Evolutionary conservation across 768 basidiomycete genomes (phyloP).

Genomic region (Hygrophorus pudorinus): DNA sequence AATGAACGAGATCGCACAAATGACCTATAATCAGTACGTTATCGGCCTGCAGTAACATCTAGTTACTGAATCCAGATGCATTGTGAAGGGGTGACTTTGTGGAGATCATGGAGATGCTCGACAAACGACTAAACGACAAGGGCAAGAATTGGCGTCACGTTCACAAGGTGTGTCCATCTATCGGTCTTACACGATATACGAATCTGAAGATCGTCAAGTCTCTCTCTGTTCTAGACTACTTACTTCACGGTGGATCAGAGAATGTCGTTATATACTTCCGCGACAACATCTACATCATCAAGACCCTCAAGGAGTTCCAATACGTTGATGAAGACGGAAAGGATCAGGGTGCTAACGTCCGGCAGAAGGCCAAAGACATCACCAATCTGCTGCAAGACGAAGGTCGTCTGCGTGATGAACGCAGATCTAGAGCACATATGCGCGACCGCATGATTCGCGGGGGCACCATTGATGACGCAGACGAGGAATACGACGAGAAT

Average conservation of each 20-base stretch:
- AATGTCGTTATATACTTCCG: conserved; percentile 98
- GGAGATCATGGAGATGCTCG: conserved; percentile 99
- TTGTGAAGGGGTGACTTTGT: conserved; percentile 77
- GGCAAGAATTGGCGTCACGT: conserved; percentile 99
- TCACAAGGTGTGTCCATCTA: conserved; percentile 63
- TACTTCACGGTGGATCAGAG: conserved; percentile 92
- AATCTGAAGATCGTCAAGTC: conserved; percentile 34
- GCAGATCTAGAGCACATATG: conserved; percentile 80
- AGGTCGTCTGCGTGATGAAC: conserved; percentile 72
- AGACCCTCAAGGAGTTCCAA: conserved; percentile 98
- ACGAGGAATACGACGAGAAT: conserved; percentile 24
- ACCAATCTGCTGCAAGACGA: conserved; percentile 89
- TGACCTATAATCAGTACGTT: conserved; percentile 93
- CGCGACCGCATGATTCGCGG: conserved; percentile 87
- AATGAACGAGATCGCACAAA: conserved; percentile 97
- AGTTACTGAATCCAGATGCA: neutral
- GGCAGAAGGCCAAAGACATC: conserved; percentile 97
- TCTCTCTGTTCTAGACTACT: conserved; percentile 90
- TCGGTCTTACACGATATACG: neutral
- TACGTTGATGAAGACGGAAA: conserved; percentile 92
- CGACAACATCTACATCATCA: conserved; percentile 96
- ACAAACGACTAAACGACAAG: conserved; percentile 97
- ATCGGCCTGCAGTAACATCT: conserved; percentile 1
- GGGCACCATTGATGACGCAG: conserved; percentile 30
- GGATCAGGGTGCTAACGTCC: conserved; percentile 97